A percentile compares a stretch with the other conserved stretches of the same genome.
phyloP scores from a whole-genome alignment of 495 filamentous ascomycete genomes.

The Penicillium turbatum region DNA sequence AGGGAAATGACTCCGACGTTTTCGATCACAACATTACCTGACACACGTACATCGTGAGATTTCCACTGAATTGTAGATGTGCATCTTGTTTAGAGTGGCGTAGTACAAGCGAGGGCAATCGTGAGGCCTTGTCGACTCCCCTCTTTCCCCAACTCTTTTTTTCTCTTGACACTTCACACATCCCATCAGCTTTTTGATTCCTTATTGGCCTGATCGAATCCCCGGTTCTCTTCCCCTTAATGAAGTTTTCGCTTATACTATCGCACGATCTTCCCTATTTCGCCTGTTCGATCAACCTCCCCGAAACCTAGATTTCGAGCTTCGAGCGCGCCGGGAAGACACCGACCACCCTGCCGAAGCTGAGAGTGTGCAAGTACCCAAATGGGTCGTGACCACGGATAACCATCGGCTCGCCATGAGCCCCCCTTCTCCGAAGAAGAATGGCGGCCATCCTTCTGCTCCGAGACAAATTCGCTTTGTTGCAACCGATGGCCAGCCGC shows the following conservation, averaged over 20 bases:
- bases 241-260: constrained; percentile 15
- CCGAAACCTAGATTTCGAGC: constrained; percentile 1
- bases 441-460: constrained; percentile 33
- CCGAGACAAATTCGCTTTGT: constrained; percentile 67
- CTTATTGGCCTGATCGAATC: neutral
- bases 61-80: neutral
- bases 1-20: neutral
- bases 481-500: constrained; percentile 74
- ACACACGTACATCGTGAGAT: constrained; percentile 7
- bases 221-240: constrained; percentile 7
- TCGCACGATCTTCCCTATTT: constrained; percentile 15
- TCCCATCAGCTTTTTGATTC: neutral
- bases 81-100: constrained; percentile 1
- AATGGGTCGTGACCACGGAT: constrained; percentile 42
- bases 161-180: constrained; percentile 7
- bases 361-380: constrained; percentile 21
- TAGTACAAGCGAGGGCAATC: constrained; percentile 4
- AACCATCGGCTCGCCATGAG: constrained; percentile 45
- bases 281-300: constrained; percentile 10
- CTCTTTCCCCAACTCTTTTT: constrained; percentile 1
- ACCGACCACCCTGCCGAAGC: neutral
- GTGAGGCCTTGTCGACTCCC: neutral
- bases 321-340: constrained; percentile 1
- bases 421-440: constrained; percentile 42
- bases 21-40: neutral